phyloP scores from a whole-genome alignment of 306 rosid species.

The Hippophae tibetana region DNA sequence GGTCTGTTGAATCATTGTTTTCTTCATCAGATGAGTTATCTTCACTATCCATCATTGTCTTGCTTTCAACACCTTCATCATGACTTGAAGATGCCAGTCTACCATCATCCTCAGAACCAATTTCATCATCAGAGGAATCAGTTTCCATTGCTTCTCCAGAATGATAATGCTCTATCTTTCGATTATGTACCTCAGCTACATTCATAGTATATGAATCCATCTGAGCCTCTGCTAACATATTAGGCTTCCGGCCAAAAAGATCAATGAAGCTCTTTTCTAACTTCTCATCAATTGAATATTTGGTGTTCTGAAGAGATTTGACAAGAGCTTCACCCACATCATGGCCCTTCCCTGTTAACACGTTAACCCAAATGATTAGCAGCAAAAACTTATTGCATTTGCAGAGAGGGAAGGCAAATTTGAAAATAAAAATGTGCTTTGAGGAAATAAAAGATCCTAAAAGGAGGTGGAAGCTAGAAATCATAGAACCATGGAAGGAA shows the following conservation, averaged over 20 bases:
- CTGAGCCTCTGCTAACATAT: slow-evolving; percentile 24
- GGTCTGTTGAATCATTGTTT: too few species aligned
- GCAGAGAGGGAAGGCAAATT: slow-evolving; percentile 4
- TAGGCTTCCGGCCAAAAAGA: slow-evolving; percentile 41
- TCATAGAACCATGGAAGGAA: background rate
- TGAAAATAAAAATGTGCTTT: background rate
- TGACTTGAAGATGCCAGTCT: slow-evolving; percentile 38
- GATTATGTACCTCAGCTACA: slow-evolving; percentile 23
- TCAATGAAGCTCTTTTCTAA: slow-evolving; percentile 55
- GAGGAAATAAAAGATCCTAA: background rate
- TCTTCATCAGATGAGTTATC: background rate
- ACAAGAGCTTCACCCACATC: slow-evolving; percentile 79
- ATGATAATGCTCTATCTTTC: slow-evolving; percentile 21
- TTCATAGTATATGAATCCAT: slow-evolving; percentile 21
- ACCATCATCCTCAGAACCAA: slow-evolving; percentile 28
- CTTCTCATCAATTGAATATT: slow-evolving; percentile 75
- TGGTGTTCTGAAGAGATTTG: slow-evolving; percentile 71
- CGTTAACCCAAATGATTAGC: slow-evolving; percentile 10
- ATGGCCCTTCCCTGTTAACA: slow-evolving; percentile 51
- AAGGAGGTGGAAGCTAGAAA: background rate
- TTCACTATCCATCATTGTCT: slow-evolving; percentile 29
- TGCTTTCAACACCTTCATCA: slow-evolving; percentile 25
- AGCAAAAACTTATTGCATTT: background rate
- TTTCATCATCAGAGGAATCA: slow-evolving; percentile 28
- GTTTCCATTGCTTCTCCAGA: slow-evolving; percentile 21